phyloP scores from a whole-genome alignment of 2,329 filamentous ascomycete genomes.

The Teratosphaeria gauchensis region DNA sequence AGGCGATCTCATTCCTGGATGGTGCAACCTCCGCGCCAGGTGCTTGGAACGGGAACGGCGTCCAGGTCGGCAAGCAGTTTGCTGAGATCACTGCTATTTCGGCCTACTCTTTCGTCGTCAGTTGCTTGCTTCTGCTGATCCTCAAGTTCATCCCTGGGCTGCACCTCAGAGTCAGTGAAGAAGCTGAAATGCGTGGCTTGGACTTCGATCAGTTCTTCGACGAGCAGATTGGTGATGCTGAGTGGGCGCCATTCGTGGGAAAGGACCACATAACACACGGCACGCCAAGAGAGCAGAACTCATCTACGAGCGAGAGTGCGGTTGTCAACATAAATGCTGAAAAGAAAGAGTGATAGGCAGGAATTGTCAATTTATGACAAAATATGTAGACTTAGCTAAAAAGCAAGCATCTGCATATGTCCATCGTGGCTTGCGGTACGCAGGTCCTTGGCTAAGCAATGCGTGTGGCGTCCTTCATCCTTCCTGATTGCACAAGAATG shows the following conservation, averaged over 20 bases:
- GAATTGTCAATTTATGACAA: not conserved
- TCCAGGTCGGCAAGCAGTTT: constrained; percentile 47
- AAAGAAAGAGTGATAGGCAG: not conserved
- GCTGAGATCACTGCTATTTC: constrained; percentile 47
- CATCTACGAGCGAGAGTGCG: not conserved
- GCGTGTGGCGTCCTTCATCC: too few relatives aligned
- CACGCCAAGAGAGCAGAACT: not conserved
- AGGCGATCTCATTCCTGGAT: constrained; percentile 40
- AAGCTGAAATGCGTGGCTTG: constrained; percentile 46
- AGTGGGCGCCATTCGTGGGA: constrained; percentile 6
- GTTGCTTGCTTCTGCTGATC: constrained; percentile 41
- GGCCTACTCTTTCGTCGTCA: constrained; percentile 44
- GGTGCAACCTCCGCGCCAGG: constrained; percentile 40
- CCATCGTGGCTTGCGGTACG: not conserved
- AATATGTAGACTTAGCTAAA: not conserved
- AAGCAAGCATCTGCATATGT: not conserved
- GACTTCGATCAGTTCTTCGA: constrained; percentile 48
- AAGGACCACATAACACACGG: constrained; percentile 4
- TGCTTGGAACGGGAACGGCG: constrained; percentile 44
- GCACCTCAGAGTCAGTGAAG: constrained; percentile 45
- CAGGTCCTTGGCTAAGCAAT: too few relatives aligned
- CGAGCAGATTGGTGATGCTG: constrained; percentile 41
- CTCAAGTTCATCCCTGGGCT: constrained; percentile 47
- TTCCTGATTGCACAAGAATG: too few relatives aligned
- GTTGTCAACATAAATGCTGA: not conserved